A percentile compares a stretch with the other conserved stretches of the same genome.
phyloP scores from a whole-genome alignment of 2,329 filamentous ascomycete genomes.

The Metarhizium anisopliae region DNA sequence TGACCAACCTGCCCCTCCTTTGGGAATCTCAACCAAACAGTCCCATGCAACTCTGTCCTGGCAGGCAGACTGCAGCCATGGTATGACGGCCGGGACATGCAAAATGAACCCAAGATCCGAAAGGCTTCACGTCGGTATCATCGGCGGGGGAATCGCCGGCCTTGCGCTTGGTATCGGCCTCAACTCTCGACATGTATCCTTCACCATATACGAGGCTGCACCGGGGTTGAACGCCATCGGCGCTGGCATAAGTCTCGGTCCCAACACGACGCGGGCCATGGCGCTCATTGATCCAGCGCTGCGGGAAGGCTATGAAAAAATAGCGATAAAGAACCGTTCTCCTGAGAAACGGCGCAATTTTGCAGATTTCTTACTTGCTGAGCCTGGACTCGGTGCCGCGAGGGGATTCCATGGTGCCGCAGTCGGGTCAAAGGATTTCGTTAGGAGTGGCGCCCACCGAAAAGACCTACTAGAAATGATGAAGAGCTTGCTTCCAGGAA shows the following conservation, averaged over 20 bases:
- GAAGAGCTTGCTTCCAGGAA: neutral
- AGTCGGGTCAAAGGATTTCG: neutral
- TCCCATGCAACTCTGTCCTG: too few relatives aligned
- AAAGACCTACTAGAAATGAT: neutral
- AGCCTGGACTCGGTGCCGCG: neutral
- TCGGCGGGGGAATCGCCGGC: constrained; percentile 44
- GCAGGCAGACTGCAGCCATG: too few relatives aligned
- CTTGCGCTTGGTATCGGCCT: constrained; percentile 39
- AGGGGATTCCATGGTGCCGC: neutral
- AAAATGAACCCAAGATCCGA: neutral
- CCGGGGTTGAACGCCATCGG: constrained; percentile 35
- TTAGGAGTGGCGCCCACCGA: neutral
- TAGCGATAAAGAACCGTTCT: constrained; percentile 7
- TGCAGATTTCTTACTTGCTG: neutral
- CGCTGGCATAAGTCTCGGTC: constrained; percentile 41
- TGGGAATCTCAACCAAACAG: too few relatives aligned
- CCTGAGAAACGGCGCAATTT: constrained; percentile 1
- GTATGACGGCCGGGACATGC: neutral
- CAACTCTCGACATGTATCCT: constrained; percentile 30
- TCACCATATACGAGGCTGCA: constrained; percentile 38
- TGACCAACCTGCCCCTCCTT: too few relatives aligned
- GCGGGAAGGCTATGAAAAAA: constrained; percentile 16
- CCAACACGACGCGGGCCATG: constrained; percentile 41
- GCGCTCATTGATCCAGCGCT: constrained; percentile 26
- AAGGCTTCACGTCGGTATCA: constrained; percentile 24